Conservation (phyloP, 352 stramenopile species). For the Phytophthora ohioensis region DNA sequence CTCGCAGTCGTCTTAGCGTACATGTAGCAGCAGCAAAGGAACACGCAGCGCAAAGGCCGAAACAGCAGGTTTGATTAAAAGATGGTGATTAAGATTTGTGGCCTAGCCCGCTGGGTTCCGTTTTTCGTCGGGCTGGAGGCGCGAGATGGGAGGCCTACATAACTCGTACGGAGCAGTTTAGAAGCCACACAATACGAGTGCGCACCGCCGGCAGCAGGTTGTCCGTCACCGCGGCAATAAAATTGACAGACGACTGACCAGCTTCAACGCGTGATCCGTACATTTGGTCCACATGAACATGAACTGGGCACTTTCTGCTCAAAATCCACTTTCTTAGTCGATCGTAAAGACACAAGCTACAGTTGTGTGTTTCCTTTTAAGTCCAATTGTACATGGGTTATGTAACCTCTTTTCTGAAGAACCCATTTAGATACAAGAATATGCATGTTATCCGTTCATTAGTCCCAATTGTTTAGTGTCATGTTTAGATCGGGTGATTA, state of each 20-base stretch:
- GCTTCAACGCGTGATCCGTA: constrained; percentile 26
- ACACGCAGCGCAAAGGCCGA: neutral
- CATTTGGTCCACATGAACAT: constrained; percentile 24
- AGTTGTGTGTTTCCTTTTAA: neutral
- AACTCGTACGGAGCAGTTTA: constrained; percentile 7
- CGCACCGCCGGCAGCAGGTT: neutral
- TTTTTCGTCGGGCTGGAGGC: constrained; percentile 14
- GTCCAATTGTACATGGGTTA: neutral
- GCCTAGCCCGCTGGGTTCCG: constrained; percentile 26
- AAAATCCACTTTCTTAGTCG: constrained; percentile 23
- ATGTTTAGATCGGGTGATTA: constrained; percentile 15
- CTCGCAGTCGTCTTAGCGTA: neutral
- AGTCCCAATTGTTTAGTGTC: neutral
- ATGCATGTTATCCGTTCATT: neutral
- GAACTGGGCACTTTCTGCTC: constrained; percentile 16
- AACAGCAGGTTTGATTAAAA: constrained; percentile 19
- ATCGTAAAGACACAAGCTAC: constrained; percentile 15
- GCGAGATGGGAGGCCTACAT: constrained; percentile 28
- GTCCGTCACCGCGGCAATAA: constrained; percentile 18
- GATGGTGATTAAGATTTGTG: constrained; percentile 23
- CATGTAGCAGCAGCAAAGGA: neutral
- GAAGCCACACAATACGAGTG: constrained; percentile 8
- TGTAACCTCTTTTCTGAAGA: neutral
- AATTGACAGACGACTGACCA: constrained; percentile 12
- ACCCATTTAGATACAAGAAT: neutral